Evolutionary conservation across 768 basidiomycete species (phyloP).

Genomic region (Mycena venus): DNA sequence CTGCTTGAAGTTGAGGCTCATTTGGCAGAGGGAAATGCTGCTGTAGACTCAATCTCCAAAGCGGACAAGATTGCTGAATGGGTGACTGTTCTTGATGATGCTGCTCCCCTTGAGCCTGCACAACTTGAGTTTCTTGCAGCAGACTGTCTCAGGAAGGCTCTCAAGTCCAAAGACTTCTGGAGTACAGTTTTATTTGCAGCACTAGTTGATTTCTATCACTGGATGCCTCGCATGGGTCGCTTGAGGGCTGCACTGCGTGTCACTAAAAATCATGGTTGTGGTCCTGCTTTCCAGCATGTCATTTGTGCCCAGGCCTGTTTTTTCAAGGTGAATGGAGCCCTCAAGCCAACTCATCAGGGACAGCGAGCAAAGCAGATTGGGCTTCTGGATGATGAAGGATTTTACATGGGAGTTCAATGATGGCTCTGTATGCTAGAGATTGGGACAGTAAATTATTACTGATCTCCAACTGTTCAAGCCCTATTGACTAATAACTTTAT

Average conservation of each 20-base stretch:
- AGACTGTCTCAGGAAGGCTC: background rate
- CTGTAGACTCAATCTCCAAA: background rate
- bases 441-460: background rate
- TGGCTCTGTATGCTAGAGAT: background rate
- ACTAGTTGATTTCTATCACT: slow-evolving; percentile 4
- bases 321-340: slow-evolving; percentile 1
- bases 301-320: background rate
- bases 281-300: slow-evolving; percentile 4
- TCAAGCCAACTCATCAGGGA: slow-evolving; percentile 7
- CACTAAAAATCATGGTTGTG: background rate
- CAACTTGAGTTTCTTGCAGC: background rate
- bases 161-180: background rate
- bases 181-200: slow-evolving; percentile 1
- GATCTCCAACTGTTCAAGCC: too few relatives aligned
- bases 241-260: background rate
- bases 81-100: slow-evolving; percentile 4
- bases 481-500: background rate
- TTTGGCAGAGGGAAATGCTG: background rate
- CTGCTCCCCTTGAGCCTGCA: background rate
- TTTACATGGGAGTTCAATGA: background rate
- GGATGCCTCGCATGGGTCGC: background rate
- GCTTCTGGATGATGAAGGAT: background rate
- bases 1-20: background rate
- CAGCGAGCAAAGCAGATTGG: background rate
- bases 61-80: slow-evolving; percentile 17